A percentile compares a stretch with the other conserved stretches of the same genome.
phyloP scores from a whole-genome alignment of 345 rosid species.

The Bruguiera parviflora region DNA sequence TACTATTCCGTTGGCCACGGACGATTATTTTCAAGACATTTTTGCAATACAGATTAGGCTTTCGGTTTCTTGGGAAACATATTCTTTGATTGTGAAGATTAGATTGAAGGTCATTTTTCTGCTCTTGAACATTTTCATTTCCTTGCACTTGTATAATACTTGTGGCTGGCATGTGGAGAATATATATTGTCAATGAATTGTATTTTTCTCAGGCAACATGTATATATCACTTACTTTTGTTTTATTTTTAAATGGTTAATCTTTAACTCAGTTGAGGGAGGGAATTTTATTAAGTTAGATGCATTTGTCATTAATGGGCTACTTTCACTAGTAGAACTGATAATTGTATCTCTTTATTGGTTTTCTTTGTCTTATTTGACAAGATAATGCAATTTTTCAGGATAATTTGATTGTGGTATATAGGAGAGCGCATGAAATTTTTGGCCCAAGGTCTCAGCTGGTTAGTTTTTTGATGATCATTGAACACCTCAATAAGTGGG shows the following conservation, averaged over 20 bases:
- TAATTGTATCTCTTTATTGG: neutral
- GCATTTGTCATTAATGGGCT: neutral
- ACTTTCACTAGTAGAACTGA: neutral
- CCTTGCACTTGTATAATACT: neutral
- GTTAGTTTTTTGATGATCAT: slow-evolving; percentile 28
- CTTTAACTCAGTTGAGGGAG: neutral
- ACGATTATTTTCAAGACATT: slow-evolving; percentile 11
- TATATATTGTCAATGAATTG: neutral
- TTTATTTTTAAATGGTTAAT: neutral
- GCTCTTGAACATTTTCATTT: neutral
- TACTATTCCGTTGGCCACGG: neutral
- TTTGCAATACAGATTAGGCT: slow-evolving; percentile 24
- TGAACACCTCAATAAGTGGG: neutral
- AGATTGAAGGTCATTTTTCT: slow-evolving; percentile 13
- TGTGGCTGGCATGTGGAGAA: neutral
- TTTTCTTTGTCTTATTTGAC: neutral
- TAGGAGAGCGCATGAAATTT: slow-evolving; percentile 79
- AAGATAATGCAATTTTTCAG: slow-evolving; percentile 31
- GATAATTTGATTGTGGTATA: slow-evolving; percentile 60
- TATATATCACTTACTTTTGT: neutral
- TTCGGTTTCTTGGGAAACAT: slow-evolving; percentile 19
- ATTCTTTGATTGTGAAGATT: slow-evolving; percentile 23
- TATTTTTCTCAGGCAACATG: neutral
- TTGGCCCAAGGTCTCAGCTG: slow-evolving; percentile 59
- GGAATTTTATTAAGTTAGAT: neutral